Evolutionary conservation across 2,329 filamentous ascomycete species (phyloP).

Genomic region (Fonsecaea monophora): DNA sequence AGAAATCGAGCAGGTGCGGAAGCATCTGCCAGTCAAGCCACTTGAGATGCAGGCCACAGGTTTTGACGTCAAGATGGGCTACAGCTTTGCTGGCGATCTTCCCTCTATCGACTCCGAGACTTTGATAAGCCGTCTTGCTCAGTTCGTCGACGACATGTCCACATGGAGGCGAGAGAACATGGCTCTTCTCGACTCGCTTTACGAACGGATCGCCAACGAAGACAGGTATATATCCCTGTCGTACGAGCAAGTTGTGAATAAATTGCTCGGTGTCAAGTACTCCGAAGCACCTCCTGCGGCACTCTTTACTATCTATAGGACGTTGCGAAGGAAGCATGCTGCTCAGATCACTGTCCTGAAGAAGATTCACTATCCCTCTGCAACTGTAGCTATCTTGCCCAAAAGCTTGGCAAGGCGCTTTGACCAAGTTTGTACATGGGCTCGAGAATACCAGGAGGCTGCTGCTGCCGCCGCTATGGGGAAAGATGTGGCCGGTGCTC

Average conservation of each 20-base stretch:
- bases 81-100: constrained; percentile 45
- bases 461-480: constrained; percentile 47
- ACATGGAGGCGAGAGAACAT: constrained; percentile 47
- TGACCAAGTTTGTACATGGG: constrained; percentile 61
- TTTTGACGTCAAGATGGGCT: constrained; percentile 45
- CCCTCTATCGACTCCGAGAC: constrained; percentile 48
- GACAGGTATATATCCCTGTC: constrained; percentile 45
- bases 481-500: constrained; percentile 37
- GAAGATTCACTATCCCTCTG: constrained; percentile 1
- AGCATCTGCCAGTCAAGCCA: constrained; percentile 33
- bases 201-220: constrained; percentile 49
- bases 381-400: constrained; percentile 51
- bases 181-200: constrained; percentile 46
- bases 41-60: constrained; percentile 17
- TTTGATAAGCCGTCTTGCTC: constrained; percentile 46
- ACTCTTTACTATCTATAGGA: constrained; percentile 24
- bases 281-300: constrained; percentile 45
- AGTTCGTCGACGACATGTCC: constrained; percentile 46
- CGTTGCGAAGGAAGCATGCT: constrained; percentile 17
- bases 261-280: constrained; percentile 44
- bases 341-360: constrained; percentile 14
- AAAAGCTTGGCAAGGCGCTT: constrained; percentile 58
- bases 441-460: constrained; percentile 62
- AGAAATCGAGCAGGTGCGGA: constrained; percentile 33
- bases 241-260: constrained; percentile 48